Conservation (phyloP, 441 rosid genomes). For the Breynia disticha region DNA sequence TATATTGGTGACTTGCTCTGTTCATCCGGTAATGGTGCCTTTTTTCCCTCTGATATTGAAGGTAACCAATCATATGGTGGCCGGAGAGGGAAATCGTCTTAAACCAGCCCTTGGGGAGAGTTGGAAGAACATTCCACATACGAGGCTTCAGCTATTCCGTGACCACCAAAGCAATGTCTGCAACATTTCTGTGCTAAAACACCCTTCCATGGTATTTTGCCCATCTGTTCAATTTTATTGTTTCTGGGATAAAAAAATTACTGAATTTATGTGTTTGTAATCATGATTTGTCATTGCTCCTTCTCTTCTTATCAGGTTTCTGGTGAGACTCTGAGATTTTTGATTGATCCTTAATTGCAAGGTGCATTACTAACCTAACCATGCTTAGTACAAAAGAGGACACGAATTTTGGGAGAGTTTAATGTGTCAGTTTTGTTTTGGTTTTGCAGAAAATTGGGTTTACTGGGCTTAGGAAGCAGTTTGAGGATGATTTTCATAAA, state of each 20-base stretch:
- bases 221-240: slow-evolving; percentile 6
- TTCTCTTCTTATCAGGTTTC: slow-evolving; percentile 16
- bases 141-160: slow-evolving; percentile 51
- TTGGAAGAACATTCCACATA: slow-evolving; percentile 80
- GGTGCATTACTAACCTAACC: neutral
- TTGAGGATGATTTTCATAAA: slow-evolving; percentile 15
- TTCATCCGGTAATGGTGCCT: too few relatives aligned
- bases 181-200: slow-evolving; percentile 48
- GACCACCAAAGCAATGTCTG: slow-evolving; percentile 27
- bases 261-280: neutral
- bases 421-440: slow-evolving; percentile 19
- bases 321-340: slow-evolving; percentile 16
- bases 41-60: slow-evolving; percentile 13
- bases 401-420: slow-evolving; percentile 18
- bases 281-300: neutral
- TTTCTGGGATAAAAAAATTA: neutral
- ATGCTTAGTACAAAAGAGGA: slow-evolving; percentile 9
- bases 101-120: slow-evolving; percentile 89
- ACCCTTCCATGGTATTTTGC: slow-evolving; percentile 45
- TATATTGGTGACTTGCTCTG: too few relatives aligned
- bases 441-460: slow-evolving; percentile 16
- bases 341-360: slow-evolving; percentile 1
- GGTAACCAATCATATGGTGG: slow-evolving; percentile 82
- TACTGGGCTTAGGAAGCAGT: slow-evolving; percentile 16
- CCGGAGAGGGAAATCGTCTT: slow-evolving; percentile 49